Percentiles rank a stretch among this genome's conserved stretches.
Evolutionary conservation across 2,329 filamentous ascomycete genomes (phyloP).

Genomic region (Cladosporium sp.): DNA sequence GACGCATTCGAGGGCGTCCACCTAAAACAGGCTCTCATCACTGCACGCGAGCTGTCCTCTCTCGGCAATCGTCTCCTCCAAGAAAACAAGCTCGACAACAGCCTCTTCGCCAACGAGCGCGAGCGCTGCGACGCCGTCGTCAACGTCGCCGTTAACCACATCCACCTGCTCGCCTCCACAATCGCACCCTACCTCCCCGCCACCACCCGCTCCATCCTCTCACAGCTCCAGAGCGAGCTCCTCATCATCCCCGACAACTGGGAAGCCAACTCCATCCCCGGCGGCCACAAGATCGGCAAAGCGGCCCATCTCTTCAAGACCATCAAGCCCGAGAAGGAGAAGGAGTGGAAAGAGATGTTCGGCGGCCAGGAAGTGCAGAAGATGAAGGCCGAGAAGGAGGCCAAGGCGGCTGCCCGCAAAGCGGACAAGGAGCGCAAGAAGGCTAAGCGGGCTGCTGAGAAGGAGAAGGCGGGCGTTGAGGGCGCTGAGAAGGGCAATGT

Average conservation of each 20-base stretch:
- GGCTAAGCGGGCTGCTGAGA: slow-evolving; percentile 61
- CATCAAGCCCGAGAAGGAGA: slow-evolving; percentile 78
- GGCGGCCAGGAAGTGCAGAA: slow-evolving; percentile 67
- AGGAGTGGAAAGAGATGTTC: slow-evolving; percentile 78
- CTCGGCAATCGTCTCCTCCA: slow-evolving; percentile 61
- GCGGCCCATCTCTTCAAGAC: slow-evolving; percentile 78
- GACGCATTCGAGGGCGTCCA: slow-evolving; percentile 69
- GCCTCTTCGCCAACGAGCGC: slow-evolving; percentile 60
- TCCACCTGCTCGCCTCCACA: slow-evolving; percentile 76
- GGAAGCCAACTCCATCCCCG: slow-evolving; percentile 59
- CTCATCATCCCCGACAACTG: slow-evolving; percentile 56
- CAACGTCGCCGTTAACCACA: slow-evolving; percentile 78
- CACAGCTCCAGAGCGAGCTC: slow-evolving; percentile 63
- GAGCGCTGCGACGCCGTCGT: slow-evolving; percentile 63
- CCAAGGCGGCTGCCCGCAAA: slow-evolving; percentile 66
- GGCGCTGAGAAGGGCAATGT: slow-evolving; percentile 71
- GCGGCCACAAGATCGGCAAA: slow-evolving; percentile 79
- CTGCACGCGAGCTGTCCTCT: slow-evolving; percentile 67
- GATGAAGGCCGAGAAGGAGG: slow-evolving; percentile 64
- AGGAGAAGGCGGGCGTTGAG: slow-evolving; percentile 76
- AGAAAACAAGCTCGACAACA: slow-evolving; percentile 62
- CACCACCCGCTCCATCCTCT: slow-evolving; percentile 72
- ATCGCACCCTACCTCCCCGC: slow-evolving; percentile 82
- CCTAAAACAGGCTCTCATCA: slow-evolving; percentile 65
- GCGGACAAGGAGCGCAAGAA: slow-evolving; percentile 65